Conservation (phyloP, 345 rosid genomes). For the Microcos paniculata region DNA sequence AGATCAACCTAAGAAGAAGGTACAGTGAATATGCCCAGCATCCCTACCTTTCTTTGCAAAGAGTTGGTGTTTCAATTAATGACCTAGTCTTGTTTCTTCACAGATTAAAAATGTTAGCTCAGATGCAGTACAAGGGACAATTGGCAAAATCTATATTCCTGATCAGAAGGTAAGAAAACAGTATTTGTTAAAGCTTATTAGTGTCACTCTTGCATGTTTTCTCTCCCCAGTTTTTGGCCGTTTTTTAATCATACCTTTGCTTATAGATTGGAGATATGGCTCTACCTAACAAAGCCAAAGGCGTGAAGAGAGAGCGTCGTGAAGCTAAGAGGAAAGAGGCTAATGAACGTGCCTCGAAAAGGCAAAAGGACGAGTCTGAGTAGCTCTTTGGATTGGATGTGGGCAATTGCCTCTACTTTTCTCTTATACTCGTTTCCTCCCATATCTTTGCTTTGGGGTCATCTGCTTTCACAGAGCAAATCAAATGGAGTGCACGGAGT, state of each 20-base stretch:
- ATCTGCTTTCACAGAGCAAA: neutral
- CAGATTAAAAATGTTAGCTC: constrained; percentile 77
- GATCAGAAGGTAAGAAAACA: constrained; percentile 73
- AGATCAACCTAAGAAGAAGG: constrained; percentile 92
- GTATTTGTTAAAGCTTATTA: neutral
- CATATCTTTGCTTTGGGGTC: neutral
- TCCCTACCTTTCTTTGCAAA: neutral
- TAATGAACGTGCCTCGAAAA: constrained; percentile 48
- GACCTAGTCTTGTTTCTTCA: constrained; percentile 10
- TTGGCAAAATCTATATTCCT: constrained; percentile 82
- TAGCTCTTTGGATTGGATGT: constrained; percentile 18
- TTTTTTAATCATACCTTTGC: neutral
- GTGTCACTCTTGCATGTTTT: neutral
- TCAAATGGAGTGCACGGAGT: neutral
- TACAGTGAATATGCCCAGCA: constrained; percentile 4
- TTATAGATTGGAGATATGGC: constrained; percentile 36
- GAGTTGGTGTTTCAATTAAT: constrained; percentile 10
- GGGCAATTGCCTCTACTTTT: neutral
- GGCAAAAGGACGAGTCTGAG: constrained; percentile 53
- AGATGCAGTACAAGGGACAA: constrained; percentile 60
- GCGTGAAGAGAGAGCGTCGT: constrained; percentile 90
- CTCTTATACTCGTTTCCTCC: neutral
- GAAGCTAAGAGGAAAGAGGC: constrained; percentile 60
- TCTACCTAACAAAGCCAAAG: constrained; percentile 69
- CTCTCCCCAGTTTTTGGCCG: neutral